A percentile compares a stretch with the other conserved stretches of the same genome.
phyloP scores from a whole-genome alignment of 2,329 filamentous ascomycete genomes.

The Geosmithia putterillii region DNA sequence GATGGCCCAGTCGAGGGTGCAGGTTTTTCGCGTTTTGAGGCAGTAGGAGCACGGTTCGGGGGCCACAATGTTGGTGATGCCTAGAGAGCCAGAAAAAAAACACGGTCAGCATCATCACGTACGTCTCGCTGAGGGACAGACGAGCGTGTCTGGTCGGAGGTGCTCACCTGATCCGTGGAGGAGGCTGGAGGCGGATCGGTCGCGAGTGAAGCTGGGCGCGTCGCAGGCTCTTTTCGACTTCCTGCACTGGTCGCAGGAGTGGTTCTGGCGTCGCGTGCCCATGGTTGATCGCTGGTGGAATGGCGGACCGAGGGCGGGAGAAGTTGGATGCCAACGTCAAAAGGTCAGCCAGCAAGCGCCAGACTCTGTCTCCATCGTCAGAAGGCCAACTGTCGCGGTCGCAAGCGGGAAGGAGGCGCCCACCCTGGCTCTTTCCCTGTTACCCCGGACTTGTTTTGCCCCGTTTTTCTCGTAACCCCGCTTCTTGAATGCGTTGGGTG shows the following conservation, averaged over 20 bases:
- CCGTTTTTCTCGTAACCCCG: background rate
- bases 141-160: background rate
- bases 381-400: background rate
- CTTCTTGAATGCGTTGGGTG: background rate
- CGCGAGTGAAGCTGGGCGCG: constrained; percentile 2
- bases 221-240: constrained; percentile 12
- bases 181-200: background rate
- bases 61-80: background rate
- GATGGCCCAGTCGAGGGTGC: constrained; percentile 14
- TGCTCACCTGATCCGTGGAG: background rate
- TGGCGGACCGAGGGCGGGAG: background rate
- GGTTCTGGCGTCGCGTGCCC: constrained; percentile 4
- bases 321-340: background rate
- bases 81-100: background rate
- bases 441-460: background rate
- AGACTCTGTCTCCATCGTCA: background rate
- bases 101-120: background rate
- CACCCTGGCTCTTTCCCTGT: background rate
- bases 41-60: constrained; percentile 14
- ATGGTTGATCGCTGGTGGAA: background rate
- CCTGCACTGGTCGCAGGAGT: constrained; percentile 12
- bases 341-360: background rate
- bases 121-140: background rate
- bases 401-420: background rate
- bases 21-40: constrained; percentile 14